Evolutionary conservation across 108 stramenopile species (phyloP).

Genomic region (Bacterosira constricta): DNA sequence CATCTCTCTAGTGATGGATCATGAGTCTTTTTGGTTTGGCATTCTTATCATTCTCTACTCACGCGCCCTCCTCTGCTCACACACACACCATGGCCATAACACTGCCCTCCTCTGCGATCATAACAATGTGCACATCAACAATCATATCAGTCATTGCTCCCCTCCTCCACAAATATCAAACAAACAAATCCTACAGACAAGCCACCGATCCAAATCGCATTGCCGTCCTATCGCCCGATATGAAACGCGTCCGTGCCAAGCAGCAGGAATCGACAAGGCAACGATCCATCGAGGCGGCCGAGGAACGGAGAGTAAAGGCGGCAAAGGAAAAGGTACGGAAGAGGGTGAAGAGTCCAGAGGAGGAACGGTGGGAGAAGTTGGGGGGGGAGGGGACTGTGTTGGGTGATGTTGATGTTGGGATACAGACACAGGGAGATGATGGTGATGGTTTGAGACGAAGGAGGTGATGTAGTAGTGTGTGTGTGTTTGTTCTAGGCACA

Average conservation of each 20-base stretch:
- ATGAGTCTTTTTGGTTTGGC: no score
- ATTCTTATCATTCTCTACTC: no score
- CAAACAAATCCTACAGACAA: conserved; percentile 36
- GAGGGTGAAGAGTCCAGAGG: conserved; percentile 51
- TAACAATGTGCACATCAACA: neutral
- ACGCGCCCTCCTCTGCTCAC: neutral
- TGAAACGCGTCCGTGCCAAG: conserved; percentile 45
- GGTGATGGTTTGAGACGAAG: neutral
- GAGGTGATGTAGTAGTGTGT: no score
- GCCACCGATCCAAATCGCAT: conserved; percentile 51
- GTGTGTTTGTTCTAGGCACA: no score
- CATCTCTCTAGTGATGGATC: no score
- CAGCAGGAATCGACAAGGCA: conserved; percentile 30
- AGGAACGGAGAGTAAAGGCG: conserved; percentile 23
- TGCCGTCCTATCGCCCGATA: conserved; percentile 46
- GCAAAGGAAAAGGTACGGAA: conserved; percentile 35
- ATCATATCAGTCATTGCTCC: conserved; percentile 32
- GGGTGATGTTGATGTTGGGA: no score
- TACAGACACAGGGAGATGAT: no score
- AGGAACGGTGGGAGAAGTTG: conserved; percentile 49
- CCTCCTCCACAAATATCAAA: conserved; percentile 19
- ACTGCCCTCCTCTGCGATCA: neutral
- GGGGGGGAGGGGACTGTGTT: conserved; percentile 36
- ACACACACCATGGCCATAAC: neutral
- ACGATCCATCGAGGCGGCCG: conserved; percentile 27